Percentiles rank a stretch among this genome's conserved stretches.
These are phyloP conservation scores for Xanthoconium stramineum DNA, from an alignment of 768 basidiomycete species.

Conservation along the genomic window DNA sequence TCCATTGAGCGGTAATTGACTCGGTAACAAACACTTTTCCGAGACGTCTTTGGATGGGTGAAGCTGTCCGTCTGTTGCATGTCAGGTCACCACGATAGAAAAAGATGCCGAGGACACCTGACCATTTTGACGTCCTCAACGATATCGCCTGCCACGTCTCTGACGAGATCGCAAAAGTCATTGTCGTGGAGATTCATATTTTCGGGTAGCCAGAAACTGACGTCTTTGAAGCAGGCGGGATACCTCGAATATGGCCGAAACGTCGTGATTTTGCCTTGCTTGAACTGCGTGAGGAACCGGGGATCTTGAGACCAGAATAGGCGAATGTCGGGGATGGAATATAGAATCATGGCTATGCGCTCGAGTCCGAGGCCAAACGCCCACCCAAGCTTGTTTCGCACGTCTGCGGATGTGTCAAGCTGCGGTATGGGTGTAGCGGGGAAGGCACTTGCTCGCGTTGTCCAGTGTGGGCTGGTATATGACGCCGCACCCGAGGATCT, in stretches of 20 bases:
- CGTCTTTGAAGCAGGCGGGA: slow-evolving; percentile 90
- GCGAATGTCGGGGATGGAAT: slow-evolving; percentile 95
- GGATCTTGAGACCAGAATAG: slow-evolving; percentile 93
- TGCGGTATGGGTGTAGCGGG: background rate
- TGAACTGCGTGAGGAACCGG: slow-evolving; percentile 87
- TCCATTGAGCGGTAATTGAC: slow-evolving; percentile 98
- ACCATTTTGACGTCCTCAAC: slow-evolving; percentile 90
- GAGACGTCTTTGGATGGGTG: slow-evolving; percentile 80
- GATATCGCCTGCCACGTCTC: slow-evolving; percentile 89
- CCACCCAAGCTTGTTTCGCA: slow-evolving; percentile 88
- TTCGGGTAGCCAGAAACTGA: slow-evolving; percentile 87
- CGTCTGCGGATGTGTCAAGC: slow-evolving; percentile 43
- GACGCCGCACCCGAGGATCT: slow-evolving; percentile 93
- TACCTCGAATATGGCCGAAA: slow-evolving; percentile 94
- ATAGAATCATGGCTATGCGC: slow-evolving; percentile 96
- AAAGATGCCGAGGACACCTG: slow-evolving; percentile 14
- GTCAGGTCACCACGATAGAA: slow-evolving; percentile 1
- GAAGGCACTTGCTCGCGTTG: slow-evolving; percentile 64
- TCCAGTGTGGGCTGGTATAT: slow-evolving; percentile 86
- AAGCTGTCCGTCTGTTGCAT: slow-evolving; percentile 80
- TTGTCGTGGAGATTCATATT: slow-evolving; percentile 76
- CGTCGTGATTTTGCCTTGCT: slow-evolving; percentile 65
- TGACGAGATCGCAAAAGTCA: slow-evolving; percentile 93
- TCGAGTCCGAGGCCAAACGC: slow-evolving; percentile 97
- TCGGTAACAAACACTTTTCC: slow-evolving; percentile 81